These are phyloP conservation scores for Eucalyptus caleyi DNA, from an alignment of 345 rosid genomes.

Conservation along the genomic window DNA sequence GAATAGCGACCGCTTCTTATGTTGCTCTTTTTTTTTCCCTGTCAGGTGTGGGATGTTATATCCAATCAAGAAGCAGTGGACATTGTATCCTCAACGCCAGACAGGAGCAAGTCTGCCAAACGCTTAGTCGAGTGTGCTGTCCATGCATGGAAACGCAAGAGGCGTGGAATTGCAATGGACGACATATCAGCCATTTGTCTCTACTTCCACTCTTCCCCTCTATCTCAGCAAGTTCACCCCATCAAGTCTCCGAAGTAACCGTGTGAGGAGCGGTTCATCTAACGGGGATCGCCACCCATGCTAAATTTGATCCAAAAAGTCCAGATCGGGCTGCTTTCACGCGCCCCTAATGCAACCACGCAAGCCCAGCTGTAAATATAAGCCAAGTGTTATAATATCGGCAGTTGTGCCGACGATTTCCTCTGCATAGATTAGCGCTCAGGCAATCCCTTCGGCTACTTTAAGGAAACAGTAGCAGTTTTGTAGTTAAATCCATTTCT, in stretches of 20 bases:
- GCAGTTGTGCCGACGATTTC: neutral
- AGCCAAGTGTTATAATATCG: neutral
- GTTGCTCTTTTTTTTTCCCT: neutral
- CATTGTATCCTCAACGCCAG: constrained; percentile 43
- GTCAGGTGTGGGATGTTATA: constrained; percentile 87
- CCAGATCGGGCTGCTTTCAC: neutral
- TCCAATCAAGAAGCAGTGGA: constrained; percentile 81
- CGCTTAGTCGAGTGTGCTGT: constrained; percentile 48
- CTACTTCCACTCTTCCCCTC: constrained; percentile 45
- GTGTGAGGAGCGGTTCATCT: neutral
- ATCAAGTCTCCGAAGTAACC: neutral
- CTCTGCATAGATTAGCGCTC: neutral
- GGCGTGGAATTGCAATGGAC: constrained; percentile 77
- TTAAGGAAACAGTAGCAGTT: neutral
- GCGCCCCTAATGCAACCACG: neutral
- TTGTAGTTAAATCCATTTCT: neutral
- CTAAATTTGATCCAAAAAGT: neutral
- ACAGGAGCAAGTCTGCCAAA: constrained; percentile 63
- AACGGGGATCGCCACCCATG: neutral
- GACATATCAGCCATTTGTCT: constrained; percentile 92
- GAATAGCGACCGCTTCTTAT: neutral
- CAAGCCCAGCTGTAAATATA: neutral
- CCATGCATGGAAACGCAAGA: constrained; percentile 60
- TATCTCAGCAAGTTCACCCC: neutral
- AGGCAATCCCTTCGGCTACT: neutral